These are phyloP conservation scores for Aspergillus persii DNA, from an alignment of 2,329 filamentous ascomycete species.

Conservation along the genomic window DNA sequence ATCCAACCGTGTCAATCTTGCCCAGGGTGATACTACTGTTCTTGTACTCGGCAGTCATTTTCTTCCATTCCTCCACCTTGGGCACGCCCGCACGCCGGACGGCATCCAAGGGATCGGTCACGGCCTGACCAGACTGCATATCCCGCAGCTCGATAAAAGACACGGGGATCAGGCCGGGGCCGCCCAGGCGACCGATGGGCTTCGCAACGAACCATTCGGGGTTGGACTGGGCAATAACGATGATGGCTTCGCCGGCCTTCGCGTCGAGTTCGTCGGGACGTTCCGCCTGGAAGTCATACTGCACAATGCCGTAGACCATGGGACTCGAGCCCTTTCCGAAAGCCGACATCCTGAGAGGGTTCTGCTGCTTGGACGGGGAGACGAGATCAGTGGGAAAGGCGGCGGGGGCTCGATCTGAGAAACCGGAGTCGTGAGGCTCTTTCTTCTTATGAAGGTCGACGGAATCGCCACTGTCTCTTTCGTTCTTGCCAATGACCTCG, in stretches of 20 bases:
- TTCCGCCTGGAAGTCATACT: conserved; percentile 95
- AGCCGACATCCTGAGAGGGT: conserved; percentile 43
- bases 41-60: conserved; percentile 98
- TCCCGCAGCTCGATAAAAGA: conserved; percentile 96
- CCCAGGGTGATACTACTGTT: conserved; percentile 97
- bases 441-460: conserved; percentile 49
- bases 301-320: conserved; percentile 95
- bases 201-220: conserved; percentile 99
- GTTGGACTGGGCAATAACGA: conserved; percentile 97
- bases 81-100: conserved; percentile 87
- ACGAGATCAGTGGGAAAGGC: conserved; percentile 27
- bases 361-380: conserved; percentile 19
- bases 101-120: conserved; percentile 78
- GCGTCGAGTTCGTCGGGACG: conserved; percentile 94
- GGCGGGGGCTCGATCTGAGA: conserved; percentile 60
- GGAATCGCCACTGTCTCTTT: conserved; percentile 79
- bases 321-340: conserved; percentile 62
- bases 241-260: conserved; percentile 92
- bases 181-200: conserved; percentile 94
- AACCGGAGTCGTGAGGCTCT: conserved; percentile 87
- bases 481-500: conserved; percentile 85
- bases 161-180: conserved; percentile 91
- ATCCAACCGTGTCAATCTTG: conserved; percentile 64
- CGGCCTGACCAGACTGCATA: conserved; percentile 81
- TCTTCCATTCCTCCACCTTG: conserved; percentile 98